Evolutionary conservation across 2,329 filamentous ascomycete genomes (phyloP).

Genomic region (Fusarium sp.): DNA sequence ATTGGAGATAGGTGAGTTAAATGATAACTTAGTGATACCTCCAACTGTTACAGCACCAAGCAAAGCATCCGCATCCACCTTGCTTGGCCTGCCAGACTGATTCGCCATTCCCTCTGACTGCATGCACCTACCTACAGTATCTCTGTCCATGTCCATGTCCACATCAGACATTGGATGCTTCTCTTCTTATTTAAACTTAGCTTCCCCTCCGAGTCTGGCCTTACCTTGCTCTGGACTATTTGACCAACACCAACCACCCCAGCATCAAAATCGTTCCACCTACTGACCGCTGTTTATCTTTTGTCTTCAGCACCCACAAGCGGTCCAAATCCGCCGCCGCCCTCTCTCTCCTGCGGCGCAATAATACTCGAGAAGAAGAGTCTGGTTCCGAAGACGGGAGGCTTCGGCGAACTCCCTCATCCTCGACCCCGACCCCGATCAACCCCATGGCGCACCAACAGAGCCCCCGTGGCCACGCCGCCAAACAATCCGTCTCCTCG

Average conservation of each 20-base stretch:
- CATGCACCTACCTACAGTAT: conserved; percentile 3
- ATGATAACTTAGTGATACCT: conserved; percentile 5
- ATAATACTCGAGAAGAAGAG: conserved; percentile 63
- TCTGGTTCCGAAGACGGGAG: conserved; percentile 65
- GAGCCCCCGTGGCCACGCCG: conserved; percentile 57
- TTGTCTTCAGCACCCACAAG: conserved; percentile 56
- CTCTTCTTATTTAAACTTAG: conserved; percentile 35
- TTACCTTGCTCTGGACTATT: conserved; percentile 14
- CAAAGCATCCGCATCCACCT: not conserved
- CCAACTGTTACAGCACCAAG: conserved; percentile 2
- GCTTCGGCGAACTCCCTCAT: conserved; percentile 50
- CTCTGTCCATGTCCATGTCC: conserved; percentile 29
- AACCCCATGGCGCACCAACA: conserved; percentile 53
- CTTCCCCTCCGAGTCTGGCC: conserved; percentile 20
- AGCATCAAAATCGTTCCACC: conserved; percentile 45
- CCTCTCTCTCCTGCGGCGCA: conserved; percentile 66
- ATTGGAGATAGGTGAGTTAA: conserved; percentile 44
- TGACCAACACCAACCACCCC: conserved; percentile 33
- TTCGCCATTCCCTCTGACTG: conserved; percentile 24
- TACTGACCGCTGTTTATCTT: conserved; percentile 48
- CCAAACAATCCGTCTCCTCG: conserved; percentile 60
- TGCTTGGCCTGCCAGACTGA: conserved; percentile 16
- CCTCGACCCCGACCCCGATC: conserved; percentile 49
- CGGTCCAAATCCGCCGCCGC: conserved; percentile 66
- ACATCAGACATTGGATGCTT: conserved; percentile 32